These are phyloP conservation scores for Blastomyces silverae DNA, from an alignment of 2,329 filamentous ascomycete genomes.

Conservation along the genomic window DNA sequence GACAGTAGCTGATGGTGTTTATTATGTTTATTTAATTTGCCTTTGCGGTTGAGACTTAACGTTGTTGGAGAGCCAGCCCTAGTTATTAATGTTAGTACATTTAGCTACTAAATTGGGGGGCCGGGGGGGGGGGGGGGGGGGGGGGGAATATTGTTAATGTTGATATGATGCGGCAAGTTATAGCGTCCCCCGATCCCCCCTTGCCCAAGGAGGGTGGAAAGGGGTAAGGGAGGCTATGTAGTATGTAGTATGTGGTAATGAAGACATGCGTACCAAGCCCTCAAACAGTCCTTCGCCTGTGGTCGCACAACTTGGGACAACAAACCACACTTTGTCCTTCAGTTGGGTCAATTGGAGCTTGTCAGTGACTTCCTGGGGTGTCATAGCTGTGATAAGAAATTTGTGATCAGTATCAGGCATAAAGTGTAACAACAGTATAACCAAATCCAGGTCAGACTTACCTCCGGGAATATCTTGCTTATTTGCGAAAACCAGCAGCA, in stretches of 20 bases:
- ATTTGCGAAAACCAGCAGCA: slow-evolving; percentile 94
- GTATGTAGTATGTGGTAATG: background rate
- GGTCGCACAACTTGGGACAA: slow-evolving; percentile 74
- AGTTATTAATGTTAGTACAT: slow-evolving; percentile 10
- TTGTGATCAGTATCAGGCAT: background rate
- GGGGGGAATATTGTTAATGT: background rate
- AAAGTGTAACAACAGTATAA: slow-evolving; percentile 1
- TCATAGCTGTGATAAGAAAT: slow-evolving; percentile 56
- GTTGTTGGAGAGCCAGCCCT: slow-evolving; percentile 75
- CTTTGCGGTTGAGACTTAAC: slow-evolving; percentile 55
- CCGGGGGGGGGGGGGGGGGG: too few species aligned
- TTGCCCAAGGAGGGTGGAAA: background rate
- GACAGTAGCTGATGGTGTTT: slow-evolving; percentile 14
- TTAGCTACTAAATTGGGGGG: background rate
- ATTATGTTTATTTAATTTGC: slow-evolving; percentile 25
- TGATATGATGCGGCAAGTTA: background rate
- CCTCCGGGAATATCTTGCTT: slow-evolving; percentile 91
- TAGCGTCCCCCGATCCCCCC: background rate
- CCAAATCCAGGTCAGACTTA: slow-evolving; percentile 36
- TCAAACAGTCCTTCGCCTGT: slow-evolving; percentile 75
- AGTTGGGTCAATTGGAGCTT: slow-evolving; percentile 67
- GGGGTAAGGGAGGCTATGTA: background rate
- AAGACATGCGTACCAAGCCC: slow-evolving; percentile 63
- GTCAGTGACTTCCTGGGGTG: slow-evolving; percentile 70
- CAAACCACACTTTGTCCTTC: slow-evolving; percentile 79